Base-by-base conservation (phyloP, 768 basidiomycete genomes). In the Kockovaella imperatae region DNA sequence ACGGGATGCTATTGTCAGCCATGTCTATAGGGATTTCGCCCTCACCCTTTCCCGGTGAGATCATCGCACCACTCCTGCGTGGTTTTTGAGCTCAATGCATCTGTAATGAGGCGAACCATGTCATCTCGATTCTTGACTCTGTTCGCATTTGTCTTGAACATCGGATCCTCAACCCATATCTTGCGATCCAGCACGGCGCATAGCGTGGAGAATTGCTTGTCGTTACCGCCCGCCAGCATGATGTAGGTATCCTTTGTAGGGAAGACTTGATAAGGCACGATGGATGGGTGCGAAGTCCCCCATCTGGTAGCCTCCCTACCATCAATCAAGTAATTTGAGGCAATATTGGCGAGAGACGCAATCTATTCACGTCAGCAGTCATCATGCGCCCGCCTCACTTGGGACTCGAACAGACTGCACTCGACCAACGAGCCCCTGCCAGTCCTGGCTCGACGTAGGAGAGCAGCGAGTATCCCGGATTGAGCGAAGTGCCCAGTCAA, bases 191-290 rank as follows among this genome's bases (percentile, higher is more conserved):
- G 75, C 32, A 90, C 77, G 36, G 78, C 75, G 7, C 50, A 77
- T 17, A 96, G 74, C 23, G 80, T 75, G 45, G 69, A 76, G 74
- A 91, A 96, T 81, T 96, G 67, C 57, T 79, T 83, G 64, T 93
- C 80, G 68, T 89, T 93, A 4, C 87, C 90, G 6, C 86, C 88
- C 36, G 88, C 89, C 55, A 95, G 82, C 91, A 95, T 93, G 50
- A 95, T 71, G 67, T 81, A 90, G 25, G 87, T 86, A 59, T 88
- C 82, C 62, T 80, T 78, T 66, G 89, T 93, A 0, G 83, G 79
- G 68, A 93, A 90, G n/a, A 67, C 86, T 69, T 90, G 86, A 72
- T 91, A 93, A 2, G 89, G 88, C 5, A 90, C 91, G 60, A 96
- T 83, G 15, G 87, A 89, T 13, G 91, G 86, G 68, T 96, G 91